Percentiles rank a stretch among this genome's conserved stretches.
Evolutionary conservation across 2,329 filamentous ascomycete species (phyloP).

Genomic region (Sordariomycetes sp.): DNA sequence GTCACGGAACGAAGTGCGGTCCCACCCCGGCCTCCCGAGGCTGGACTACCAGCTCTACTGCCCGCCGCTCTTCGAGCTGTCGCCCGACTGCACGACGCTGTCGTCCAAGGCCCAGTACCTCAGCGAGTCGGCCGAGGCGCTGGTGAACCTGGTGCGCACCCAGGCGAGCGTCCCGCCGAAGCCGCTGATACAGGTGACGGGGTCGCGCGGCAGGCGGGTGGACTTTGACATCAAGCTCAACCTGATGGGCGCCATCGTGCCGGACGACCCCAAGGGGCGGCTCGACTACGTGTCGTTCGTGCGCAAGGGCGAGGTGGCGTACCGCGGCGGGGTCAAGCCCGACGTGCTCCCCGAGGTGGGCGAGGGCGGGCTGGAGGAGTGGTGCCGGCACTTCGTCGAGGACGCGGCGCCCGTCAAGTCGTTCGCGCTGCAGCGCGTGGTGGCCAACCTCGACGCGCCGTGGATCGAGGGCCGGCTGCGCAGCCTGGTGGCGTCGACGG

Average conservation of each 20-base stretch:
- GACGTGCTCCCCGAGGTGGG: conserved; percentile 30
- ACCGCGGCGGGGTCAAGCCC: conserved; percentile 33
- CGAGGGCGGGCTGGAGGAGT: conserved; percentile 33
- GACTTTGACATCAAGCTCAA: conserved; percentile 46
- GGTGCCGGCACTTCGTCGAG: conserved; percentile 35
- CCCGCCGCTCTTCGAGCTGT: conserved; percentile 40
- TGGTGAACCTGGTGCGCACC: conserved; percentile 33
- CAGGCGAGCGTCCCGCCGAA: conserved; percentile 44
- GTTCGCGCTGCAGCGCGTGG: conserved; percentile 39
- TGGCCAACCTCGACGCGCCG: conserved; percentile 42
- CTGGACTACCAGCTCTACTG: conserved; percentile 42
- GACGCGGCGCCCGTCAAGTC: conserved; percentile 32
- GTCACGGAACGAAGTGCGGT: conserved; percentile 11
- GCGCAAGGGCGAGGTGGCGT: conserved; percentile 34
- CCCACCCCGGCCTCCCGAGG: conserved; percentile 34
- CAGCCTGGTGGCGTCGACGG: conserved; percentile 34
- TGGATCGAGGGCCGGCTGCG: conserved; percentile 45
- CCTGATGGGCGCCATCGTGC: conserved; percentile 40
- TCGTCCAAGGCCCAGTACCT: conserved; percentile 36
- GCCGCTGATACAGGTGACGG: conserved; percentile 37
- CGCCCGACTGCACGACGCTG: conserved; percentile 34
- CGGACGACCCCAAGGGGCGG: conserved; percentile 29
- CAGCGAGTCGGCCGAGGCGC: conserved; percentile 30
- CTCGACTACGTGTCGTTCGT: conserved; percentile 46
- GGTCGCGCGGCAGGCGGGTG: conserved; percentile 28